A percentile compares a stretch with the other conserved stretches of the same genome.
Evolutionary conservation across 2,329 filamentous ascomycete species (phyloP).

Genomic region (Xylaria digitata): DNA sequence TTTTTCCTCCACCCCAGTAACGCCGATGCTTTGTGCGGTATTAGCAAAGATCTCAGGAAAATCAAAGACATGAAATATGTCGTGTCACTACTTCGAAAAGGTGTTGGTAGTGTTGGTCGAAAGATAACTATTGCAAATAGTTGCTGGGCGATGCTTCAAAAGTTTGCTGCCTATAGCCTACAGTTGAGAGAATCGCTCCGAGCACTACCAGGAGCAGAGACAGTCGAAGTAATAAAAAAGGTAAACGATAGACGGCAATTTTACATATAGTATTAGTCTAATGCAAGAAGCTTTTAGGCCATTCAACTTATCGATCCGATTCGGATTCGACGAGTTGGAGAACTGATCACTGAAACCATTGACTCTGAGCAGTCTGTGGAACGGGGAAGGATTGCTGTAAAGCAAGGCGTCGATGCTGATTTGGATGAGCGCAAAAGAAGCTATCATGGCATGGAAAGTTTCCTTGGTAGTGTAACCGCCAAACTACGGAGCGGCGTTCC

Average conservation of each 20-base stretch:
- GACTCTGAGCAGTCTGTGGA: conserved; percentile 83
- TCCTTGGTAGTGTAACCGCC: conserved; percentile 75
- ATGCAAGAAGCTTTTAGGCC: conserved; percentile 31
- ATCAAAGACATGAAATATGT: conserved; percentile 80
- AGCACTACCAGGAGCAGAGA: conserved; percentile 65
- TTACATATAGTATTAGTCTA: conserved; percentile 8
- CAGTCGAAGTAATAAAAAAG: conserved; percentile 64
- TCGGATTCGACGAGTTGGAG: conserved; percentile 68
- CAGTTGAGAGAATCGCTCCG: conserved; percentile 73
- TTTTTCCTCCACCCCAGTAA: conserved; percentile 78
- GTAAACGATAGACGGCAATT: conserved; percentile 50
- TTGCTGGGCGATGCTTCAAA: conserved; percentile 77
- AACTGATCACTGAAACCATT: conserved; percentile 77
- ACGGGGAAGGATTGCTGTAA: conserved; percentile 78
- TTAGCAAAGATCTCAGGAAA: conserved; percentile 72
- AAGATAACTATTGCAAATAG: conserved; percentile 68
- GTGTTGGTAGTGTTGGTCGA: conserved; percentile 68
- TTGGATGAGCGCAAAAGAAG: conserved; percentile 82
- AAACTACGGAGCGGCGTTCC: conserved; percentile 74
- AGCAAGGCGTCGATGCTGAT: conserved; percentile 74
- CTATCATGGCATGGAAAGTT: conserved; percentile 80
- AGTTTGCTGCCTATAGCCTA: conserved; percentile 78
- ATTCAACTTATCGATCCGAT: conserved; percentile 69
- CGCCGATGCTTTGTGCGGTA: conserved; percentile 61
- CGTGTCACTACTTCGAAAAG: conserved; percentile 79